Conservation (phyloP, 495 filamentous ascomycete genomes). For the Penicillium pancosmium region DNA sequence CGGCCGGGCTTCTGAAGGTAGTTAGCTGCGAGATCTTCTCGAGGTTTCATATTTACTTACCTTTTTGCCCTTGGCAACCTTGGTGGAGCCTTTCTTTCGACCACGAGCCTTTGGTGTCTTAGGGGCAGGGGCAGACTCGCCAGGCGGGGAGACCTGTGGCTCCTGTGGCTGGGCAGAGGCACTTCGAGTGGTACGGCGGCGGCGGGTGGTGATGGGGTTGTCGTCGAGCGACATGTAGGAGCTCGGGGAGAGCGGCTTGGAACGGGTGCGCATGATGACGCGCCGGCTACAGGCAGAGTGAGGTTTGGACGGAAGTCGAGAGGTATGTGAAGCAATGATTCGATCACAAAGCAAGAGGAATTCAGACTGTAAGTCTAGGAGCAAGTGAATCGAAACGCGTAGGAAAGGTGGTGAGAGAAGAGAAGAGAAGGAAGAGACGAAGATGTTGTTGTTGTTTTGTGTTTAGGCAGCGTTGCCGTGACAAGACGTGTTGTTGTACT, state of each 20-base stretch:
- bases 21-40: neutral
- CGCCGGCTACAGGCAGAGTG: neutral
- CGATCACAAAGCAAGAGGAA: neutral
- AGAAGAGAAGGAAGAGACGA: slow-evolving; percentile 8
- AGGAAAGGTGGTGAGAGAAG: slow-evolving; percentile 3
- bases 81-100: slow-evolving; percentile 2
- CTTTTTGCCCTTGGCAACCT: slow-evolving; percentile 11
- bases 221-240: slow-evolving; percentile 18
- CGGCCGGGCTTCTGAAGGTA: neutral
- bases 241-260: slow-evolving; percentile 16
- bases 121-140: slow-evolving; percentile 4
- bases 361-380: neutral
- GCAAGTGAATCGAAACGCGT: neutral
- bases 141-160: slow-evolving; percentile 3
- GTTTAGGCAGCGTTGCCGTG: neutral
- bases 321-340: neutral
- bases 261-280: slow-evolving; percentile 21
- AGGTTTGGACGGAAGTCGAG: neutral
- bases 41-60: slow-evolving; percentile 4
- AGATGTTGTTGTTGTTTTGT: slow-evolving; percentile 6
- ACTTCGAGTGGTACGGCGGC: slow-evolving; percentile 24
- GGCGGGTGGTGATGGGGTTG: slow-evolving; percentile 14
- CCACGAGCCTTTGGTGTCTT: slow-evolving; percentile 10
- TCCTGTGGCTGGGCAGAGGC: slow-evolving; percentile 25
- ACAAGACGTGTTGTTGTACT: neutral